A percentile compares a stretch with the other conserved stretches of the same genome.
Evolutionary conservation across 208 protist species (phyloP).

Genomic region (Leishmania arabica): DNA sequence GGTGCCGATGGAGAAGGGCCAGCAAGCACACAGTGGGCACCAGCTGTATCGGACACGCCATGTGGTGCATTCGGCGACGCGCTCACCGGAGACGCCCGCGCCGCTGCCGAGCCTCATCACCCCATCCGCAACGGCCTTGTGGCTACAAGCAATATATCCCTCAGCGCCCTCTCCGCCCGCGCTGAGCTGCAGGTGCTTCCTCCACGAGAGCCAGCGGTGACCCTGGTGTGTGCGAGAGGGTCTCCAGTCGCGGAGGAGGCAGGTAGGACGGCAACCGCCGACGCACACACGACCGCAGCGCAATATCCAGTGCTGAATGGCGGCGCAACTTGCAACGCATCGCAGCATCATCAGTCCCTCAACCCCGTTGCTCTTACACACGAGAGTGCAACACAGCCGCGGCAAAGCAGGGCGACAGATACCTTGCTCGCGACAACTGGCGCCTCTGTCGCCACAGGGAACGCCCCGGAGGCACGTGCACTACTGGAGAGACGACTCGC

Average conservation of each 20-base stretch:
- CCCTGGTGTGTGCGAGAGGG: background rate
- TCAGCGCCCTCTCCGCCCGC: constrained; percentile 20
- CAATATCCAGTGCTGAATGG: background rate
- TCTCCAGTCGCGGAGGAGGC: background rate
- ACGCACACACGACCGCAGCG: background rate
- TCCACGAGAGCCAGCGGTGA: background rate
- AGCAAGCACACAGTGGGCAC: background rate
- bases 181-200: constrained; percentile 20
- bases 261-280: background rate
- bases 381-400: background rate
- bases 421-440: too few species aligned
- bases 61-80: background rate
- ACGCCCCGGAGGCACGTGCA: background rate
- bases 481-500: background rate
- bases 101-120: background rate
- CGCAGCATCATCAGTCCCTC: background rate
- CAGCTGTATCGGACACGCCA: background rate
- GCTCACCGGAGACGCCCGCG: background rate
- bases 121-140: constrained; percentile 1
- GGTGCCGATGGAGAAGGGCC: background rate
- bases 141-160: constrained; percentile 19
- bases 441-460: background rate
- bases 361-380: too few species aligned
- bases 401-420: background rate
- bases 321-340: background rate